A percentile compares a stretch with the other conserved stretches of the same genome.
phyloP scores from a whole-genome alignment of 805 yeast genomes.

The Wickerhamiella domercqiae region DNA sequence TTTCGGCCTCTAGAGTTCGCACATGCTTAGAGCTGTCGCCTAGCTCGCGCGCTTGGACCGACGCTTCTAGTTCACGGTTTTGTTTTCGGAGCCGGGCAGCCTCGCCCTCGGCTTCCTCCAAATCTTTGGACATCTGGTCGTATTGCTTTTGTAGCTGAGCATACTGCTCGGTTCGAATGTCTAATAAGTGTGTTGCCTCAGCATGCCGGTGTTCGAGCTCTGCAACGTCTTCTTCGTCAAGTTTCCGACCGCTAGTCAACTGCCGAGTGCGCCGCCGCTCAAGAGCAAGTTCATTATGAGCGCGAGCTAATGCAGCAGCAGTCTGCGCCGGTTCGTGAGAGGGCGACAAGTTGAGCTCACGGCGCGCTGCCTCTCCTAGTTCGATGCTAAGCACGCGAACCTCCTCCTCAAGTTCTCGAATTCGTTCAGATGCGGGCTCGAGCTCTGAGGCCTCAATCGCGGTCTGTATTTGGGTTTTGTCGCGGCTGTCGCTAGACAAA shows the following conservation, averaged over 20 bases:
- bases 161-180: slow-evolving; percentile 19
- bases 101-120: slow-evolving; percentile 7
- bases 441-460: slow-evolving; percentile 7
- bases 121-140: slow-evolving; percentile 17
- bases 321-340: slow-evolving; percentile 1
- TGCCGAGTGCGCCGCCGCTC: slow-evolving; percentile 22
- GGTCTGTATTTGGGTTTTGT: slow-evolving; percentile 1
- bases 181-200: slow-evolving; percentile 21
- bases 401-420: slow-evolving; percentile 20
- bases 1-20: slow-evolving; percentile 22
- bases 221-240: slow-evolving; percentile 8
- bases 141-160: slow-evolving; percentile 17
- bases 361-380: slow-evolving; percentile 25
- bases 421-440: slow-evolving; percentile 5
- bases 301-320: slow-evolving; percentile 16
- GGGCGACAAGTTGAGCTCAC: slow-evolving; percentile 21
- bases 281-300: slow-evolving; percentile 20
- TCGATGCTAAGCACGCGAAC: slow-evolving; percentile 24
- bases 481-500: background rate
- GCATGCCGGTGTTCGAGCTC: slow-evolving; percentile 20
- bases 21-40: slow-evolving; percentile 21
- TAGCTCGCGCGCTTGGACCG: slow-evolving; percentile 15
- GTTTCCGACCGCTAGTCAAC: slow-evolving; percentile 12
- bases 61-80: slow-evolving; percentile 3
- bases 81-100: background rate